Percentiles rank a stretch among this genome's conserved stretches.
Evolutionary conservation across 2,329 filamentous ascomycete species (phyloP).

Genomic region (Akanthomyces muscarius): DNA sequence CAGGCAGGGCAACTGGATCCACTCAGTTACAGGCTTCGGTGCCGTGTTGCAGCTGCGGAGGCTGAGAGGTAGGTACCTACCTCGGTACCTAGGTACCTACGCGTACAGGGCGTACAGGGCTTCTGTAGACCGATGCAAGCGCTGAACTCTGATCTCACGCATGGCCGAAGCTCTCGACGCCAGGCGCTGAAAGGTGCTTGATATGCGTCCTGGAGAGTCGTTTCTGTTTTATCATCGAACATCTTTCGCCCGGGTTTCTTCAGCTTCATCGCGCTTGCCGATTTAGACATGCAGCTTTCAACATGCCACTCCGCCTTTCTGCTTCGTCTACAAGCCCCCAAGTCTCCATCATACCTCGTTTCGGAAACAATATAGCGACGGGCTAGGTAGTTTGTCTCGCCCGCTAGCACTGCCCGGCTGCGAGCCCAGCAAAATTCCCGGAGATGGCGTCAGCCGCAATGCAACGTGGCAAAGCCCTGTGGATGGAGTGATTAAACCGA

Average conservation of each 20-base stretch:
- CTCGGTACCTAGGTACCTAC: too few relatives aligned
- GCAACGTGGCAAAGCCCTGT: neutral
- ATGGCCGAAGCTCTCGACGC: neutral
- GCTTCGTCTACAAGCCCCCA: neutral
- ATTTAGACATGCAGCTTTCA: neutral
- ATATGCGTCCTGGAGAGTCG: neutral
- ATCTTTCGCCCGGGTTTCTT: neutral
- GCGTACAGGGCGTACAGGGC: too few relatives aligned
- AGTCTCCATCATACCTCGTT: neutral
- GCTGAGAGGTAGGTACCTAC: neutral
- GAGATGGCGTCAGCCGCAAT: conserved; percentile 7
- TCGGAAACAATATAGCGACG: neutral
- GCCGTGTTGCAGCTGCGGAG: neutral
- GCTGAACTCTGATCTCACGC: neutral
- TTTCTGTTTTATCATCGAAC: neutral
- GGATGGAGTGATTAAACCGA: neutral
- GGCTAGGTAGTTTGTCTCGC: neutral
- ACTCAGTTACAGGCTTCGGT: neutral
- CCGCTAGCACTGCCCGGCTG: neutral
- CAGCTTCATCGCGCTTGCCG: too few relatives aligned
- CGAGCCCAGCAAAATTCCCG: neutral
- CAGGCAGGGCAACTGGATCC: neutral
- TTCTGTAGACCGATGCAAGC: neutral
- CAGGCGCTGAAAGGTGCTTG: neutral
- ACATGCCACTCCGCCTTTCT: neutral